These are phyloP conservation scores for Phytophthora tentaculata DNA, from an alignment of 352 stramenopile species.

Conservation along the genomic window DNA sequence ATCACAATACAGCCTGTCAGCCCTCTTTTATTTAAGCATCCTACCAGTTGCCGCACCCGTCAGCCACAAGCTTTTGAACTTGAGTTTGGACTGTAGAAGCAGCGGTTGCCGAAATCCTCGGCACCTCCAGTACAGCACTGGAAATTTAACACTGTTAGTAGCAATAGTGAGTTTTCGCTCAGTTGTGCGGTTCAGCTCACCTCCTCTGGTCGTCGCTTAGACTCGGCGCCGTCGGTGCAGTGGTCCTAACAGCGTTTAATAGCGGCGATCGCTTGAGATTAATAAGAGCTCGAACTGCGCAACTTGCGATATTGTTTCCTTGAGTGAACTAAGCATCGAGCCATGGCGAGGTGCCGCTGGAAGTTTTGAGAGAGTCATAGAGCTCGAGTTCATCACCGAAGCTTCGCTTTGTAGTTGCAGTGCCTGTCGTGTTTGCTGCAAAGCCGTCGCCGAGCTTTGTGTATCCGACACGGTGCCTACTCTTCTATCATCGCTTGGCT, in stretches of 20 bases:
- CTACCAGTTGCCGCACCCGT: conserved; percentile 43
- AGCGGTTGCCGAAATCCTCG: conserved; percentile 49
- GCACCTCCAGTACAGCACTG: conserved; percentile 32
- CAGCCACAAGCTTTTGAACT: conserved; percentile 66
- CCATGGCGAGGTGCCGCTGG: conserved; percentile 16
- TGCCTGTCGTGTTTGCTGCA: conserved; percentile 8
- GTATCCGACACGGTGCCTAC: conserved; percentile 5
- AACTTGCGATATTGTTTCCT: conserved; percentile 70
- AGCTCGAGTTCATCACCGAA: conserved; percentile 36
- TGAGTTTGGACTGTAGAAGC: conserved; percentile 51
- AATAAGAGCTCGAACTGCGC: conserved; percentile 67
- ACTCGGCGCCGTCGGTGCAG: neutral
- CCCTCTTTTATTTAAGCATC: neutral
- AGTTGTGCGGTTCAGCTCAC: conserved; percentile 1
- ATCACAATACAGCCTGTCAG: neutral
- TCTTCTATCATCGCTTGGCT: conserved; percentile 9
- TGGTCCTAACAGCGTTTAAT: conserved; percentile 6
- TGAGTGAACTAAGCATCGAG: conserved; percentile 64
- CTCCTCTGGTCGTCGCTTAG: conserved; percentile 24
- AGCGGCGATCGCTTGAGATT: conserved; percentile 48
- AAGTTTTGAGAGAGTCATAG: conserved; percentile 1
- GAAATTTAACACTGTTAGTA: neutral
- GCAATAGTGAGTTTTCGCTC: neutral
- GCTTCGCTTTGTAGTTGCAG: conserved; percentile 13
- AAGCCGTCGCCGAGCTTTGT: conserved; percentile 14